Evolutionary conservation across 2,329 filamentous ascomycete genomes (phyloP).

Genomic region (Huntiella savannae): DNA sequence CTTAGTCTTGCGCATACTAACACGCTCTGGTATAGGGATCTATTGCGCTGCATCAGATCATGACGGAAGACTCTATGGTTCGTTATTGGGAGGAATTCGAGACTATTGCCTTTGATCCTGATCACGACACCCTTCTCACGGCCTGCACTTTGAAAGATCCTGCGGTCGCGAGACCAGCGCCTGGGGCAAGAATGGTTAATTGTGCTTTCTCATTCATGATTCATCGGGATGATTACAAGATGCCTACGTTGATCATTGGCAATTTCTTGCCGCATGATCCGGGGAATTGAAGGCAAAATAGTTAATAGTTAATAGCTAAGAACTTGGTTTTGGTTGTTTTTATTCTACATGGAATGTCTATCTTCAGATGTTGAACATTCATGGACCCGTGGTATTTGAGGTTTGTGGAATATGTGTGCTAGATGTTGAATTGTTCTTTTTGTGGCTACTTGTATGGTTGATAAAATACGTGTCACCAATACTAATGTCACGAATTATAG

Average conservation of each 20-base stretch:
- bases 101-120: constrained; percentile 86
- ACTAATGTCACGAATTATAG: too few species aligned
- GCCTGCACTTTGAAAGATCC: constrained; percentile 82
- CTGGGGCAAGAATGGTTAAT: constrained; percentile 50
- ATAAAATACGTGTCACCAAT: too few species aligned
- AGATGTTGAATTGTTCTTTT: too few species aligned
- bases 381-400: too few species aligned
- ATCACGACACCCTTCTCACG: constrained; percentile 86
- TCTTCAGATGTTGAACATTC: too few species aligned
- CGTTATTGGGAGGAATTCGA: constrained; percentile 99
- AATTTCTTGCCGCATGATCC: constrained; percentile 86
- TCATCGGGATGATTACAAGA: constrained; percentile 80
- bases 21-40: constrained; percentile 48
- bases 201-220: constrained; percentile 98
- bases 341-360: too few species aligned
- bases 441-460: too few species aligned
- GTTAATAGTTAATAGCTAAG: background rate
- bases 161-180: constrained; percentile 35
- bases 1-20: constrained; percentile 1
- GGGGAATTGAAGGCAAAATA: constrained; percentile 5
- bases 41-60: constrained; percentile 83
- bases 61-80: constrained; percentile 85
- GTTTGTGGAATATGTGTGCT: too few species aligned
- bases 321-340: background rate
- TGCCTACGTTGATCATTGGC: constrained; percentile 85